Conservation (phyloP, 257 asterid species). For the Catharanthus roseus region DNA sequence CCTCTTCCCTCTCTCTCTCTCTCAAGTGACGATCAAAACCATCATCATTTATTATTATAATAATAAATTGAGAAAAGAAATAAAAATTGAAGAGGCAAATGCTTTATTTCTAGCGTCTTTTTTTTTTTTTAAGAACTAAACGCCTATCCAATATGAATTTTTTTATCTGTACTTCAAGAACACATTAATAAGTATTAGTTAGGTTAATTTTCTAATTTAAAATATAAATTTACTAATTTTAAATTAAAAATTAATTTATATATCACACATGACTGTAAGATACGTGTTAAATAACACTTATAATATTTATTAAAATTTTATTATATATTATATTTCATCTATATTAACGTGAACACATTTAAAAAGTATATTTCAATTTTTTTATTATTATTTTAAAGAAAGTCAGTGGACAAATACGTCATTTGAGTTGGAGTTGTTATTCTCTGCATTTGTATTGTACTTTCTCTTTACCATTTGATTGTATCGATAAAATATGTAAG, state of each 20-base stretch:
- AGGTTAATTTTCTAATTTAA: no score
- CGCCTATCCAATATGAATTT: conserved; percentile 4
- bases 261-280: no score
- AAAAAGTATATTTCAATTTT: no score
- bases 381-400: conserved; percentile 5
- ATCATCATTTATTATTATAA: conserved; percentile 11
- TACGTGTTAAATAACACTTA: no score
- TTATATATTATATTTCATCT: no score
- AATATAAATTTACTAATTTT: no score
- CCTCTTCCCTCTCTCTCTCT: conserved; percentile 4
- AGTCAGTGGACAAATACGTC: conserved; percentile 16
- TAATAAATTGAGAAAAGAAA: background rate
- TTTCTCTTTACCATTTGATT: background rate
- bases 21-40: conserved; percentile 15
- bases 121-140: background rate
- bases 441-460: background rate
- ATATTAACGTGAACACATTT: no score
- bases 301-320: no score
- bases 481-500: background rate
- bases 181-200: no score
- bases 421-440: conserved; percentile 8
- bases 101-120: no score
- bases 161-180: no score
- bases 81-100: background rate
- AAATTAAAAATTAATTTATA: no score